These are phyloP conservation scores for Oryza punctata DNA, from an alignment of 176 grass and related monocot species.

Conservation along the genomic window DNA sequence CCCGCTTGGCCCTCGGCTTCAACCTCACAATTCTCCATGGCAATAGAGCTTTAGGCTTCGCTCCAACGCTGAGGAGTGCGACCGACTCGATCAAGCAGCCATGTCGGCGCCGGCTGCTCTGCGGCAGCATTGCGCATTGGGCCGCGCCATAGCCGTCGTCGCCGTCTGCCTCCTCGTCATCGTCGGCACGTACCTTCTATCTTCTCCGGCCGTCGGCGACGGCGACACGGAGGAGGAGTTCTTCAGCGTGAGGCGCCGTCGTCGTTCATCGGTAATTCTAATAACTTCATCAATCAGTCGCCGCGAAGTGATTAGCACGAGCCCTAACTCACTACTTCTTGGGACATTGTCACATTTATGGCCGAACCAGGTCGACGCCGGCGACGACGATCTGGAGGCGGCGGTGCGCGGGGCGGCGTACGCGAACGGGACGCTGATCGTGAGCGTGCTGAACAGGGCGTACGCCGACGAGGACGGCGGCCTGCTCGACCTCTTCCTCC, in stretches of 20 bases:
- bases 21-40: not conserved
- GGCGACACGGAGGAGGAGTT: constrained; percentile 28
- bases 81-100: not conserved
- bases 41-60: not conserved
- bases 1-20: not conserved
- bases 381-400: constrained; percentile 47
- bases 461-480: constrained; percentile 57
- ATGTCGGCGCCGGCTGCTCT: not conserved
- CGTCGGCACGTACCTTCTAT: constrained; percentile 29
- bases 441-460: constrained; percentile 65
- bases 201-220: constrained; percentile 14
- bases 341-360: not conserved
- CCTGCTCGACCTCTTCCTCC: constrained; percentile 72
- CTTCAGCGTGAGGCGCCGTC: constrained; percentile 35
- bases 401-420: constrained; percentile 56
- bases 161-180: constrained; percentile 32
- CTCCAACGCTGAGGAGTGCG: not conserved
- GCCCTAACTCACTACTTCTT: constrained; percentile 15
- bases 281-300: not conserved
- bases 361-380: not conserved
- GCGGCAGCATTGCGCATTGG: constrained; percentile 39
- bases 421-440: constrained; percentile 60
- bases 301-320: not conserved
- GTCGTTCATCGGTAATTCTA: constrained; percentile 21
- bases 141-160: constrained; percentile 10